phyloP scores from a whole-genome alignment of 108 stramenopile genomes.

The Phaeodactylum tricornutum region DNA sequence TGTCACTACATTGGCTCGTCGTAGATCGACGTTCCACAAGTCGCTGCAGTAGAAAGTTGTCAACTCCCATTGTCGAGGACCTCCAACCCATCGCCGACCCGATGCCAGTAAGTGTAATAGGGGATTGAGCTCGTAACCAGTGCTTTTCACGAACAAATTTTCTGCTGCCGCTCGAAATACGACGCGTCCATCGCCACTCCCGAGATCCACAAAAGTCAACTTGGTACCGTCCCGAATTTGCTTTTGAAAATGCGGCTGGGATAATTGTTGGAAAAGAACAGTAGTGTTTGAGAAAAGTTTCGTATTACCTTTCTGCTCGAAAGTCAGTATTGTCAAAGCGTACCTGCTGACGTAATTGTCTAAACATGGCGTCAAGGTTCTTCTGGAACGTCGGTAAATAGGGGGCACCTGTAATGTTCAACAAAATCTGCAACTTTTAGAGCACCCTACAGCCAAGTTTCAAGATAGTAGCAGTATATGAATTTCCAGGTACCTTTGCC shows the following conservation, averaged over 20 bases:
- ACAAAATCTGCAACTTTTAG: too few relatives aligned
- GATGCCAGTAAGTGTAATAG: slow-evolving; percentile 25
- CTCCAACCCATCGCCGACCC: slow-evolving; percentile 17
- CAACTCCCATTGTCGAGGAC: slow-evolving; percentile 31
- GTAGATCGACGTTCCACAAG: slow-evolving; percentile 40
- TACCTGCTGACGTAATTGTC: slow-evolving; percentile 15
- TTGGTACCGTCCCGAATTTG: background rate
- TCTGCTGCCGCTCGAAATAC: slow-evolving; percentile 52
- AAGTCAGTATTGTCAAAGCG: background rate
- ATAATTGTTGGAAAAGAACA: background rate
- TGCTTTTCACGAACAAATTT: slow-evolving; percentile 29
- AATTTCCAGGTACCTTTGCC: too few relatives aligned
- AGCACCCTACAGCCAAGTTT: too few relatives aligned
- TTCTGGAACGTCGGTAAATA: slow-evolving; percentile 40
- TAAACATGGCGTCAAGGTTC: slow-evolving; percentile 32
- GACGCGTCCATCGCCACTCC: slow-evolving; percentile 50
- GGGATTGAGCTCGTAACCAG: slow-evolving; percentile 50
- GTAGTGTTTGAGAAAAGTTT: background rate
- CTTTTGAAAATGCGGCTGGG: background rate
- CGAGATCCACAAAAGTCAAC: slow-evolving; percentile 40
- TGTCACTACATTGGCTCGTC: slow-evolving; percentile 36
- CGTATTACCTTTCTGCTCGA: background rate
- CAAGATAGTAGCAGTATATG: too few relatives aligned
- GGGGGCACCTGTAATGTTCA: too few relatives aligned
- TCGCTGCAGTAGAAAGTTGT: slow-evolving; percentile 33